These are phyloP conservation scores for Angomonas ambiguus DNA, from an alignment of 208 protist species.

Conservation along the genomic window DNA sequence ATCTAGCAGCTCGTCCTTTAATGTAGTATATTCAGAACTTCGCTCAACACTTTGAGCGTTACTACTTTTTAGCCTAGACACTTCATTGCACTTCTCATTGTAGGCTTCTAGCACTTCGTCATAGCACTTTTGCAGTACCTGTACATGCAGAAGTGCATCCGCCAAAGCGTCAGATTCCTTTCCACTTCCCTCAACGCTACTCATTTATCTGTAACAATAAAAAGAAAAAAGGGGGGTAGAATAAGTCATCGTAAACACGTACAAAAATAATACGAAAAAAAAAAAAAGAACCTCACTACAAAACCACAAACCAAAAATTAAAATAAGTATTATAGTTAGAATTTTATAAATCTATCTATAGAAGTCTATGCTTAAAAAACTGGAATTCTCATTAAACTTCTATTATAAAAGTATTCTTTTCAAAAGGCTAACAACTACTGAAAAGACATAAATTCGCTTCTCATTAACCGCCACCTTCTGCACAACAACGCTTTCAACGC, in stretches of 20 bases:
- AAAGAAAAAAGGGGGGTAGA: conserved; percentile 1
- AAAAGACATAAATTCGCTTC: neutral
- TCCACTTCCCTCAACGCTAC: neutral
- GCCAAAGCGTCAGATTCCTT: neutral
- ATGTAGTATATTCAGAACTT: too few relatives aligned
- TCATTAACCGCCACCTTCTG: neutral
- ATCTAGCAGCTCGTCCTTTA: neutral
- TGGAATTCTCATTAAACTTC: neutral
- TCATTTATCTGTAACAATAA: neutral
- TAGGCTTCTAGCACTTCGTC: neutral
- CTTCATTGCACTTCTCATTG: neutral
- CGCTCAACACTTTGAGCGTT: neutral
- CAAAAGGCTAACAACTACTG: neutral
- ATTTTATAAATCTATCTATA: too few relatives aligned
- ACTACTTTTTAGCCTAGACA: neutral
- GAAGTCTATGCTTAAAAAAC: neutral
- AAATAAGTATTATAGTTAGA: neutral
- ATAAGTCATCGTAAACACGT: neutral
- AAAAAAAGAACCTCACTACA: neutral
- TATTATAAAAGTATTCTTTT: neutral
- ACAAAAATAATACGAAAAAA: neutral
- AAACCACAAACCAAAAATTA: neutral
- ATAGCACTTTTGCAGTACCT: neutral
- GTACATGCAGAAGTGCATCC: neutral
- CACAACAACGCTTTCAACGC: neutral